Percentiles rank a stretch among this genome's conserved stretches.
These are phyloP conservation scores for Brassica balearica DNA, from an alignment of 441 rosid species.

Conservation along the genomic window DNA sequence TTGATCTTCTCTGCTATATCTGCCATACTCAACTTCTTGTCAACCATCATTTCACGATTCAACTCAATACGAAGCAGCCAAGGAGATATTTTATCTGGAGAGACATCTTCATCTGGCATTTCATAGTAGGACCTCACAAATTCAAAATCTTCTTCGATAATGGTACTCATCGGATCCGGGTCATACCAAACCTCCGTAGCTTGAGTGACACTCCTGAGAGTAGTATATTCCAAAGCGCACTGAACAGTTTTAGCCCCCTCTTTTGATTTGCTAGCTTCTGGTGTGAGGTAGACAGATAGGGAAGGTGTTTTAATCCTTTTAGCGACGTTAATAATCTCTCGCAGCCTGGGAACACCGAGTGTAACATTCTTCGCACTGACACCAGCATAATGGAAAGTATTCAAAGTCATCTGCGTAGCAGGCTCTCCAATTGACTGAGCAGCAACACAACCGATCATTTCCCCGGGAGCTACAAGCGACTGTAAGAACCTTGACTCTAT, in stretches of 20 bases:
- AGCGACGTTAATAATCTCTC: slow-evolving; percentile 96
- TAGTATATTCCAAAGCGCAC: slow-evolving; percentile 96
- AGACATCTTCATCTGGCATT: slow-evolving; percentile 98
- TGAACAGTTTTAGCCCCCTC: slow-evolving; percentile 97
- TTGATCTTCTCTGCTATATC: slow-evolving; percentile 97
- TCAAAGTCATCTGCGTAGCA: slow-evolving; percentile 99
- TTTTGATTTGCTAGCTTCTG: slow-evolving; percentile 84
- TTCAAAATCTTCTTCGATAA: slow-evolving; percentile 91
- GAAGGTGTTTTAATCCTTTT: slow-evolving; percentile 98
- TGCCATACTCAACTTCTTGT: slow-evolving; percentile 98
- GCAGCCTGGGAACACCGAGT: slow-evolving; percentile 98
- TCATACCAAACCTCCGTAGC: slow-evolving; percentile 99
- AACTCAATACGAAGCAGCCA: slow-evolving; percentile 98
- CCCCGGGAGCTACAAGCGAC: slow-evolving; percentile 96
- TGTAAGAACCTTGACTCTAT: slow-evolving; percentile 94
- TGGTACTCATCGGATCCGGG: slow-evolving; percentile 95
- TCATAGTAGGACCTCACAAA: slow-evolving; percentile 97
- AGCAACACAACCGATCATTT: slow-evolving; percentile 99
- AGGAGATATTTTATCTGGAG: slow-evolving; percentile 96
- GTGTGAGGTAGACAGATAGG: slow-evolving; percentile 76
- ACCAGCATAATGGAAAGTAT: slow-evolving; percentile 99
- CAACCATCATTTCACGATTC: slow-evolving; percentile 99
- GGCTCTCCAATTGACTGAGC: slow-evolving; percentile 99
- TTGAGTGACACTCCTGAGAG: slow-evolving; percentile 94
- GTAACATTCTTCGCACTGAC: slow-evolving; percentile 99